These are phyloP conservation scores for Cicer cuneatum DNA, from an alignment of 306 rosid genomes.

Conservation along the genomic window DNA sequence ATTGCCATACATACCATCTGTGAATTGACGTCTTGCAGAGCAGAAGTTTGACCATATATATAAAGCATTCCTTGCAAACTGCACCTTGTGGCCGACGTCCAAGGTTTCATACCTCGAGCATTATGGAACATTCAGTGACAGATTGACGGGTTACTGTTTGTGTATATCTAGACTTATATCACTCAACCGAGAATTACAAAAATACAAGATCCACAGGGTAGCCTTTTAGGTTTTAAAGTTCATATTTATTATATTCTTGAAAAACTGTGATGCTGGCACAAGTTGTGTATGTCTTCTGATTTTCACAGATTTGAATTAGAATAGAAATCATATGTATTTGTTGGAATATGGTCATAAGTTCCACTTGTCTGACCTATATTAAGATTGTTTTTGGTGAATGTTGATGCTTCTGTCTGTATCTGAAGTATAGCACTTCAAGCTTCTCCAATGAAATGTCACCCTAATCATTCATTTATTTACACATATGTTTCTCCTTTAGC, in stretches of 20 bases:
- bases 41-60: constrained; percentile 36
- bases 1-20: constrained; percentile 26
- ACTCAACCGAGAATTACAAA: constrained; percentile 25
- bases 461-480: constrained; percentile 30
- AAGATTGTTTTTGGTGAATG: constrained; percentile 15
- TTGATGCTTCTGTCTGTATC: constrained; percentile 32
- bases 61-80: constrained; percentile 28
- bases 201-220: constrained; percentile 33
- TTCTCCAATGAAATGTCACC: constrained; percentile 36
- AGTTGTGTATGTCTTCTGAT: constrained; percentile 30
- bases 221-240: constrained; percentile 40
- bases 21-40: constrained; percentile 35
- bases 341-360: constrained; percentile 27
- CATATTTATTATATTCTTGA: constrained; percentile 25
- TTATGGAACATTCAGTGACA: constrained; percentile 34
- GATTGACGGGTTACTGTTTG: constrained; percentile 16
- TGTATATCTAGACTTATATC: constrained; percentile 4
- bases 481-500: constrained; percentile 43
- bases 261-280: constrained; percentile 35
- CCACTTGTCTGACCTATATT: constrained; percentile 34
- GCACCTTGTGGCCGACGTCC: constrained; percentile 14
- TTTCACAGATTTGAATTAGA: constrained; percentile 27
- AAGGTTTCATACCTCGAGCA: constrained; percentile 40
- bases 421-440: constrained; percentile 40
- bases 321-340: constrained; percentile 19